These are phyloP conservation scores for Cladophialophora exuberans DNA, from an alignment of 2,329 filamentous ascomycete genomes.

Conservation along the genomic window DNA sequence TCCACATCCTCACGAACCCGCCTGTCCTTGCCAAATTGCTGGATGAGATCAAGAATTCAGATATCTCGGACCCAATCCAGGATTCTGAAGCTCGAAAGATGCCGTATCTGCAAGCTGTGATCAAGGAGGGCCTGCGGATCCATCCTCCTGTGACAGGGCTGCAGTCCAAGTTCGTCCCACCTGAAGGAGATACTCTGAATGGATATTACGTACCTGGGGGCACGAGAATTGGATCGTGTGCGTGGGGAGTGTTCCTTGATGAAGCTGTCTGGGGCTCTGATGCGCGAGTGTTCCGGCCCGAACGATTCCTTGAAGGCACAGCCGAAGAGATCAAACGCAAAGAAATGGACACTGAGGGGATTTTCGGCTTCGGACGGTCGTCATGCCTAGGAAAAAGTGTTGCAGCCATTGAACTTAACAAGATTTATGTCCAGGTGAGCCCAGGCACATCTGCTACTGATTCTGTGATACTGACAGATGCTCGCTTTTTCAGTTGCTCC, in stretches of 20 bases:
- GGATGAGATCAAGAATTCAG: constrained; percentile 39
- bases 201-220: constrained; percentile 51
- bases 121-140: constrained; percentile 55
- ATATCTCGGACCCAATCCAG: constrained; percentile 35
- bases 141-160: constrained; percentile 49
- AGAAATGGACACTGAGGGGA: constrained; percentile 46
- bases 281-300: constrained; percentile 51
- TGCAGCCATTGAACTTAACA: constrained; percentile 55
- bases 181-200: constrained; percentile 44
- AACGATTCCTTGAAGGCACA: constrained; percentile 52
- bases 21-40: constrained; percentile 40
- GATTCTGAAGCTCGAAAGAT: constrained; percentile 46
- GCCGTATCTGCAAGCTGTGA: constrained; percentile 55
- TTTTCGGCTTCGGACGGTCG: constrained; percentile 52
- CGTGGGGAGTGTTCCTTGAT: constrained; percentile 47
- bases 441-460: neutral
- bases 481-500: constrained; percentile 21
- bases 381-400: constrained; percentile 54
- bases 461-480: neutral
- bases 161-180: constrained; percentile 42
- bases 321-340: constrained; percentile 42
- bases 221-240: constrained; percentile 50
- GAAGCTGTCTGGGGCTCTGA: constrained; percentile 45
- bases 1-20: constrained; percentile 21
- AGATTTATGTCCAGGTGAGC: constrained; percentile 53